Evolutionary conservation across 2,329 filamentous ascomycete species (phyloP).

Genomic region (Trematosphaeria pertusa): DNA sequence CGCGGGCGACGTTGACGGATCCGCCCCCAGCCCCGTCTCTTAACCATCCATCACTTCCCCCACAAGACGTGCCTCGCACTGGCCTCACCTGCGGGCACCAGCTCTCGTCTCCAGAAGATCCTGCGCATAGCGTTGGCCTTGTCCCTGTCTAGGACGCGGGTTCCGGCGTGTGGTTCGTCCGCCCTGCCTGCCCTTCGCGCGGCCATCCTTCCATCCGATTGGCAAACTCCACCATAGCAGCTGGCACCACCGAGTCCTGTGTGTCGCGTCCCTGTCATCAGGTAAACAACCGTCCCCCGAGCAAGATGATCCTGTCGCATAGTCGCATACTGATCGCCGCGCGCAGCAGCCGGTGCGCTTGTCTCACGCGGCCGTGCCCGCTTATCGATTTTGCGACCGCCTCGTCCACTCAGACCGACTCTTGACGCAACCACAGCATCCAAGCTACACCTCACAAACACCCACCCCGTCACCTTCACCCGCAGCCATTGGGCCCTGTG

Average conservation of each 20-base stretch:
- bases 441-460: slow-evolving; percentile 37
- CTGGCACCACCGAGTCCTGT: slow-evolving; percentile 15
- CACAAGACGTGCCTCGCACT: slow-evolving; percentile 9
- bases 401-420: slow-evolving; percentile 41
- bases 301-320: slow-evolving; percentile 14
- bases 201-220: slow-evolving; percentile 29
- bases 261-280: slow-evolving; percentile 17
- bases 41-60: slow-evolving; percentile 2
- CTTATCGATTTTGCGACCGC: slow-evolving; percentile 29
- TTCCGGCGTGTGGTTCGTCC: slow-evolving; percentile 30
- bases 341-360: slow-evolving; percentile 13
- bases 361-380: slow-evolving; percentile 25
- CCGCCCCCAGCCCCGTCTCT: not conserved
- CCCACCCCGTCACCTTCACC: slow-evolving; percentile 25
- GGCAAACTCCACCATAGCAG: slow-evolving; percentile 19
- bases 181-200: slow-evolving; percentile 15
- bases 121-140: slow-evolving; percentile 24
- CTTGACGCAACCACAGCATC: slow-evolving; percentile 43
- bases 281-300: slow-evolving; percentile 26
- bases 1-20: slow-evolving; percentile 1
- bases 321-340: slow-evolving; percentile 18
- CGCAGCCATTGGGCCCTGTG: slow-evolving; percentile 36
- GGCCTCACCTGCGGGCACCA: slow-evolving; percentile 19
- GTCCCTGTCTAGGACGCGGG: slow-evolving; percentile 20
- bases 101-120: slow-evolving; percentile 27